Base-by-base conservation (phyloP, 257 asterid species). In the Mitragyna speciosa region DNA sequence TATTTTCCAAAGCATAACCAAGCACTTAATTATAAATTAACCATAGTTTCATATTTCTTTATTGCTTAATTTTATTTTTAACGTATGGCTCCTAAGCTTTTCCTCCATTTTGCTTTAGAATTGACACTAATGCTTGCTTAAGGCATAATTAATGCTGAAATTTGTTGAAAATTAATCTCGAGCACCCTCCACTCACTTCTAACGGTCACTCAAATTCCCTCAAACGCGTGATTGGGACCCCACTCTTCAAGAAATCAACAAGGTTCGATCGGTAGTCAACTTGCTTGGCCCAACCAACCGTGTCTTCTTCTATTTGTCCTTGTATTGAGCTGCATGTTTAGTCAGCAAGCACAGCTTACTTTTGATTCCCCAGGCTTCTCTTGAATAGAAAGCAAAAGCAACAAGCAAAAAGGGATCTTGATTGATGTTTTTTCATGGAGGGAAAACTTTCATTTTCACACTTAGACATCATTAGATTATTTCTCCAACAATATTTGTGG, bases 201-300 rank as follows among this genome's bases (percentile, higher is more conserved):
- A 91, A 91, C 94, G 94, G 96, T 87, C 72, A 79, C 73, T 64
- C 6, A 43, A 79, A 72, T 74, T 49, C 77, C 81, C 77, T 76
- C 56, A 81, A 80, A 85, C 83, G 83, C 81, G 84, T 58, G 75
- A 51, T 11, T 61, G 16, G 56, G 85, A 58, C 73, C 85, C 86
- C 66, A 61, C 30, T 17, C 70, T 49, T 75, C 75, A 43, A 83
- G 80, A 75, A 67, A 73, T 47, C 59, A 67, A 41, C 52, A 67
- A 77, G 28, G 56, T 48, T 77, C 48, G 17, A 76, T 36, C 71
- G 72, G 68, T 39, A 79, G 78, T 77, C 84, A 72, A 82, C 77
- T 66, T 79, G 71, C 56, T 43, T 56, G 90, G 85, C 81, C 82
- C 81, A 86, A 82, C 93, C 72, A 74, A 45, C 84, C 78, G 54